Conservation (phyloP, 2,329 filamentous ascomycete species). For the Pyrenophora teres region DNA sequence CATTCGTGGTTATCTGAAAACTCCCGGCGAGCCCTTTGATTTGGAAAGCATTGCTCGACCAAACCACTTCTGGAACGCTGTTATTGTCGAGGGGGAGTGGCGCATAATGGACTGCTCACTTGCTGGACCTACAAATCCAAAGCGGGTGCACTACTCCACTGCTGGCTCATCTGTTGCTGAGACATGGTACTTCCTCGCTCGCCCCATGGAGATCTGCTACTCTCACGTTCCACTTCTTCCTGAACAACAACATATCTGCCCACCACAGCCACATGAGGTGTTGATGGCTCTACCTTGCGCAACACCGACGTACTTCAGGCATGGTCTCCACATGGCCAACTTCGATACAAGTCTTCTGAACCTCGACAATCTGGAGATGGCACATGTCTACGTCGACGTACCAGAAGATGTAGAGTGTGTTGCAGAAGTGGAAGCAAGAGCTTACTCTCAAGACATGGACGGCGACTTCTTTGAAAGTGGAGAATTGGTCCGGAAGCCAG, state of each 20-base stretch:
- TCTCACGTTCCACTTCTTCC: conserved; percentile 90
- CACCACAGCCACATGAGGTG: conserved; percentile 82
- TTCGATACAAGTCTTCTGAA: conserved; percentile 87
- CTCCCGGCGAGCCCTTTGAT: conserved; percentile 76
- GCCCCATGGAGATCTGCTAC: conserved; percentile 89
- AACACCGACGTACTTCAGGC: conserved; percentile 86
- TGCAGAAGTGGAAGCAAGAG: conserved; percentile 86
- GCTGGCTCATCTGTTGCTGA: conserved; percentile 73
- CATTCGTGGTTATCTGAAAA: conserved; percentile 87
- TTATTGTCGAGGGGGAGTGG: conserved; percentile 93
- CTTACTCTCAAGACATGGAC: conserved; percentile 79
- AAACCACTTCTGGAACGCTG: conserved; percentile 98
- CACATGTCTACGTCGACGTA: conserved; percentile 85
- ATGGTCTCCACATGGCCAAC: conserved; percentile 77
- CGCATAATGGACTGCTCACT: conserved; percentile 93
- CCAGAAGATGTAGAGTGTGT: conserved; percentile 89
- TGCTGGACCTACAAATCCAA: conserved; percentile 87
- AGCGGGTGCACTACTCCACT: conserved; percentile 76
- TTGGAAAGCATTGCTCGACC: conserved; percentile 79
- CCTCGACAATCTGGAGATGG: conserved; percentile 90
- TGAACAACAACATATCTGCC: conserved; percentile 90
- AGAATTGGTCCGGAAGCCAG: conserved; percentile 81
- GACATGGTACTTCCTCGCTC: conserved; percentile 89
- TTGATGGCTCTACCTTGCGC: conserved; percentile 84
- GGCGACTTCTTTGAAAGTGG: conserved; percentile 94